These are phyloP conservation scores for Xylariales sp. DNA, from an alignment of 2,329 filamentous ascomycete genomes.

Conservation along the genomic window DNA sequence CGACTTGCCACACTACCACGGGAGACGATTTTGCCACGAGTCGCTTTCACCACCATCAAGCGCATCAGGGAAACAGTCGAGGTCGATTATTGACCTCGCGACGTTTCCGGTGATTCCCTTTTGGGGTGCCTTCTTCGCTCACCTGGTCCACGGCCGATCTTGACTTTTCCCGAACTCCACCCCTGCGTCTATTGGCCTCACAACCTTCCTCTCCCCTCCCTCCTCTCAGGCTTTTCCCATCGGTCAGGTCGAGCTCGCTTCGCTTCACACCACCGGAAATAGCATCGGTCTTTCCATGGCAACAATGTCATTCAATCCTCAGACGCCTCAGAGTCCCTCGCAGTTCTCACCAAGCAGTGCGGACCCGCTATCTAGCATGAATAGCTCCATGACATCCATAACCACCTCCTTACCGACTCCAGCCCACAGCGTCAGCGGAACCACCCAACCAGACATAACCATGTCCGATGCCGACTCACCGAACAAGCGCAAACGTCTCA, in stretches of 20 bases:
- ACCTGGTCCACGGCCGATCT: conserved; percentile 10
- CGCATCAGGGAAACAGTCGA: background rate
- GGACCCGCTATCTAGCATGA: conserved; percentile 46
- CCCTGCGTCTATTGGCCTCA: conserved; percentile 2
- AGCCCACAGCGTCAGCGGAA: conserved; percentile 58
- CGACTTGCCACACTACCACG: conserved; percentile 27
- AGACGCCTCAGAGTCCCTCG: conserved; percentile 64
- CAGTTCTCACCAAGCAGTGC: conserved; percentile 53
- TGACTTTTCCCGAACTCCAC: background rate
- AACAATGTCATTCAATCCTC: conserved; percentile 63
- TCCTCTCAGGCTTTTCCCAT: too few relatives aligned
- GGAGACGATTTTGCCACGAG: too few relatives aligned
- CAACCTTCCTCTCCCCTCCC: background rate
- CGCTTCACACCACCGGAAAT: too few relatives aligned
- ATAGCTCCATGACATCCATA: conserved; percentile 46
- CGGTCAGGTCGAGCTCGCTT: too few relatives aligned
- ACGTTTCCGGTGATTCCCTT: too few relatives aligned
- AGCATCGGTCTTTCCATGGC: too few relatives aligned
- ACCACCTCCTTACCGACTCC: conserved; percentile 53
- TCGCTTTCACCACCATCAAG: background rate
- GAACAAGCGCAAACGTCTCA: conserved; percentile 57
- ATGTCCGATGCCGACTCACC: conserved; percentile 47
- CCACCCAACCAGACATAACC: conserved; percentile 37
- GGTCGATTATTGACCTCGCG: background rate
- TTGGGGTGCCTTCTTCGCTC: conserved; percentile 12